Conservation (phyloP, 2,329 filamentous ascomycete species). For the Aspergillus sp. region DNA sequence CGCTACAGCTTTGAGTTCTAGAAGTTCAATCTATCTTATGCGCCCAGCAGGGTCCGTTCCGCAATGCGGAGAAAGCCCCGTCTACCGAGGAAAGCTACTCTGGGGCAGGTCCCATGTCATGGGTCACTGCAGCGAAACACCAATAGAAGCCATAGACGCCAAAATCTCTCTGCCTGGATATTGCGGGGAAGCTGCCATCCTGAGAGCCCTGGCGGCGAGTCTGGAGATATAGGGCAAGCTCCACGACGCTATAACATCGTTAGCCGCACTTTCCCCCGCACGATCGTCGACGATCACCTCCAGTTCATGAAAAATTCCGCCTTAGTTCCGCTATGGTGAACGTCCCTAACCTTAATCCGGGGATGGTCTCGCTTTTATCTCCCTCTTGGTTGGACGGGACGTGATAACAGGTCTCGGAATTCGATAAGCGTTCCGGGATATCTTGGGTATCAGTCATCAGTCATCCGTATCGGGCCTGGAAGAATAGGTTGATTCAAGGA, state of each 20-base stretch:
- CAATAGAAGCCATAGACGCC: background rate
- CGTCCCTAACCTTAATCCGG: background rate
- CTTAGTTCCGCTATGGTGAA: slow-evolving; percentile 1
- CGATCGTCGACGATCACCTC: background rate
- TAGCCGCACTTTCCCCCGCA: slow-evolving; percentile 4
- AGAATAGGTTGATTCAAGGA: slow-evolving; percentile 9
- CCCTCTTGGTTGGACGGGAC: background rate
- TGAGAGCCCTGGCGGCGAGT: background rate
- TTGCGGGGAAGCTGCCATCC: background rate
- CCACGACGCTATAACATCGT: background rate
- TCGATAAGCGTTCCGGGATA: slow-evolving; percentile 20
- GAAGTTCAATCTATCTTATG: background rate
- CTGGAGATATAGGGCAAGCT: background rate
- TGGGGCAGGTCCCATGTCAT: background rate
- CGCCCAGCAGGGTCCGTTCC: slow-evolving; percentile 3
- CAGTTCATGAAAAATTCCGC: slow-evolving; percentile 1
- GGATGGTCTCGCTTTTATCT: background rate
- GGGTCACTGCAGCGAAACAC: background rate
- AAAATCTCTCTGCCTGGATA: background rate
- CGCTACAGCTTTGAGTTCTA: background rate
- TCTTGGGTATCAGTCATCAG: slow-evolving; percentile 13
- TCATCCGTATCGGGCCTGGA: background rate
- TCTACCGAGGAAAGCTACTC: background rate
- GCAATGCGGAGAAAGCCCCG: slow-evolving; percentile 9
- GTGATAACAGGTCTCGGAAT: slow-evolving; percentile 19